Conservation (phyloP, 2,329 filamentous ascomycete species). For the Phialocephala subalpina region DNA sequence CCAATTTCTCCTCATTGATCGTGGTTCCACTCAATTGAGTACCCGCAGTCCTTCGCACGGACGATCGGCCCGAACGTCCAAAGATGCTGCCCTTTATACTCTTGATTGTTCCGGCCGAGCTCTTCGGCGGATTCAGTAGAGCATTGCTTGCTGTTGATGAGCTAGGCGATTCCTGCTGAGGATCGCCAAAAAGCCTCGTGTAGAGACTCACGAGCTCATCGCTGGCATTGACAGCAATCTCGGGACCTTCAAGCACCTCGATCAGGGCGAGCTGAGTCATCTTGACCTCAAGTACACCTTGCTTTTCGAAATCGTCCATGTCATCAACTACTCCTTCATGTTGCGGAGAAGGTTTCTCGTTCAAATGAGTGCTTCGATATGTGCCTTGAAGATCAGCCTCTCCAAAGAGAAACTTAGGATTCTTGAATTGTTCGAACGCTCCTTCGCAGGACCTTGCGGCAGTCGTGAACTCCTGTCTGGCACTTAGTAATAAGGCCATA, state of each 20-base stretch:
- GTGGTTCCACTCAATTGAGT: constrained; percentile 48
- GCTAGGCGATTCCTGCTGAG: constrained; percentile 48
- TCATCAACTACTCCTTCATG: constrained; percentile 71
- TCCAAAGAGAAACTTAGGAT: constrained; percentile 74
- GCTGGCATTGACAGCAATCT: constrained; percentile 86
- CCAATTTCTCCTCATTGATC: constrained; percentile 40
- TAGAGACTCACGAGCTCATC: constrained; percentile 87
- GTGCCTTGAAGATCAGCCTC: constrained; percentile 55
- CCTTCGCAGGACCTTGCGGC: constrained; percentile 87
- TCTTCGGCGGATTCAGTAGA: constrained; percentile 66
- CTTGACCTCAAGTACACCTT: constrained; percentile 89
- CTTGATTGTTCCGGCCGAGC: constrained; percentile 73
- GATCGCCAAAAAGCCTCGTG: constrained; percentile 77
- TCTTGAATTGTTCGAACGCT: constrained; percentile 88
- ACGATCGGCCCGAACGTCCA: constrained; percentile 58
- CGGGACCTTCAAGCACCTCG: constrained; percentile 83
- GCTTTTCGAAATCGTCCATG: constrained; percentile 85
- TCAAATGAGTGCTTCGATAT: constrained; percentile 73
- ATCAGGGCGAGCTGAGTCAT: constrained; percentile 91
- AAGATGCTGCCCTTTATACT: constrained; percentile 82
- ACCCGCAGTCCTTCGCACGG: constrained; percentile 47
- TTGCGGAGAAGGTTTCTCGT: constrained; percentile 48
- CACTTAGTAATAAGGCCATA: constrained; percentile 83
- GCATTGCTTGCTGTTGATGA: constrained; percentile 44
- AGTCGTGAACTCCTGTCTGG: constrained; percentile 83